Conservation (phyloP, 2,329 filamentous ascomycete species). For the Bertia moriformis region DNA sequence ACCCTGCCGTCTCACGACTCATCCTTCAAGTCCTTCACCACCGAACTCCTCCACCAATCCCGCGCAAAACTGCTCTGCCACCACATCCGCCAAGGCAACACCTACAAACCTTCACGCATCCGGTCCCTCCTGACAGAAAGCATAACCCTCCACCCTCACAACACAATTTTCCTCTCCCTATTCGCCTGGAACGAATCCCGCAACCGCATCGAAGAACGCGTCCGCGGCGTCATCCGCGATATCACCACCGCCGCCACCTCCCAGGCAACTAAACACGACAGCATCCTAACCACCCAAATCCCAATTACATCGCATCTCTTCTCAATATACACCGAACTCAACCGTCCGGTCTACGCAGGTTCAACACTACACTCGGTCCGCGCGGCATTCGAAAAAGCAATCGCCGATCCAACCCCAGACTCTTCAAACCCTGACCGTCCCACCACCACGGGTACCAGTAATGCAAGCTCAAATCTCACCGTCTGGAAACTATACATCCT, state of each 20-base stretch:
- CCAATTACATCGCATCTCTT: constrained; percentile 27
- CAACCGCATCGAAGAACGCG: constrained; percentile 61
- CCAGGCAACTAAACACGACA: not conserved
- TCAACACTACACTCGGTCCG: constrained; percentile 31
- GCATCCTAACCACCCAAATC: not conserved
- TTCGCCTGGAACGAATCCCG: constrained; percentile 62
- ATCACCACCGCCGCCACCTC: constrained; percentile 21
- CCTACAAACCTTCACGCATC: constrained; percentile 31
- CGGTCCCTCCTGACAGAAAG: constrained; percentile 27
- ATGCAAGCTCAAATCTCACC: not conserved
- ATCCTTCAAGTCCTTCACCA: constrained; percentile 9
- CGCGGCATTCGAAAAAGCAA: constrained; percentile 35
- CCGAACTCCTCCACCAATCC: constrained; percentile 33
- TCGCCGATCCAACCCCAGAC: constrained; percentile 22
- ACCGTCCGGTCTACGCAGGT: constrained; percentile 29
- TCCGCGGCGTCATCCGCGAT: constrained; percentile 49
- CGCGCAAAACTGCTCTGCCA: constrained; percentile 28
- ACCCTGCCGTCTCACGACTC: constrained; percentile 3
- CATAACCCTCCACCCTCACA: constrained; percentile 53
- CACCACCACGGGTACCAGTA: not conserved
- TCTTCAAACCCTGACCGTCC: constrained; percentile 12
- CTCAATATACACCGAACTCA: constrained; percentile 17
- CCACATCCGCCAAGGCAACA: constrained; percentile 19
- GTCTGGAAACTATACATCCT: constrained; percentile 1
- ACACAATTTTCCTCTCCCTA: constrained; percentile 60